Evolutionary conservation across 768 basidiomycete species (phyloP).

Genomic region (Mycena vitilis): DNA sequence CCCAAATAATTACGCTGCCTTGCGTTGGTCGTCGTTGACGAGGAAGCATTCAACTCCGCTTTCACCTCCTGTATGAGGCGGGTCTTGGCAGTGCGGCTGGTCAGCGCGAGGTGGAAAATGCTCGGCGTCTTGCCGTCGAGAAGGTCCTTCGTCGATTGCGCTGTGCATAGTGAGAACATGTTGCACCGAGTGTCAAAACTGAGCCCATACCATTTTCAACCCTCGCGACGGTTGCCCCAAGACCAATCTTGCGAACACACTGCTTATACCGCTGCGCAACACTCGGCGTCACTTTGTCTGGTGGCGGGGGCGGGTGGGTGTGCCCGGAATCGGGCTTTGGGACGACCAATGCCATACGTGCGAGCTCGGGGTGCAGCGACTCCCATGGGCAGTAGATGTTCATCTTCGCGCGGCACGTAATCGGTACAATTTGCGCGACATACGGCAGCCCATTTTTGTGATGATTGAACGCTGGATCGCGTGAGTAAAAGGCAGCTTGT

Average conservation of each 20-base stretch:
- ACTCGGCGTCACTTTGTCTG: not conserved
- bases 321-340: not conserved
- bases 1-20: conserved; percentile 13
- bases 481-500: not conserved
- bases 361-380: not conserved
- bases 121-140: conserved; percentile 26
- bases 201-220: not conserved
- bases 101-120: conserved; percentile 19
- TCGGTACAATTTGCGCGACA: not conserved
- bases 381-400: not conserved
- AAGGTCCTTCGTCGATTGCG: conserved; percentile 20
- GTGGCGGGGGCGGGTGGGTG: not conserved
- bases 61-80: conserved; percentile 25
- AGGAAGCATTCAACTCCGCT: conserved; percentile 5
- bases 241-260: not conserved
- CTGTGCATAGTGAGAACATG: not conserved
- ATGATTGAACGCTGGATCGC: not conserved
- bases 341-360: not conserved
- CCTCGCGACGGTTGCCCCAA: not conserved
- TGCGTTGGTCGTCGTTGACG: conserved; percentile 2
- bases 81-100: conserved; percentile 18
- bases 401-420: not conserved
- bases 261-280: not conserved
- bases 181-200: no score
- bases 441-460: not conserved